Evolutionary conservation across 768 basidiomycete genomes (phyloP), one percentile per base, ranked within the genome.

Genomic region (Gautieria morchelliformis): DNA sequence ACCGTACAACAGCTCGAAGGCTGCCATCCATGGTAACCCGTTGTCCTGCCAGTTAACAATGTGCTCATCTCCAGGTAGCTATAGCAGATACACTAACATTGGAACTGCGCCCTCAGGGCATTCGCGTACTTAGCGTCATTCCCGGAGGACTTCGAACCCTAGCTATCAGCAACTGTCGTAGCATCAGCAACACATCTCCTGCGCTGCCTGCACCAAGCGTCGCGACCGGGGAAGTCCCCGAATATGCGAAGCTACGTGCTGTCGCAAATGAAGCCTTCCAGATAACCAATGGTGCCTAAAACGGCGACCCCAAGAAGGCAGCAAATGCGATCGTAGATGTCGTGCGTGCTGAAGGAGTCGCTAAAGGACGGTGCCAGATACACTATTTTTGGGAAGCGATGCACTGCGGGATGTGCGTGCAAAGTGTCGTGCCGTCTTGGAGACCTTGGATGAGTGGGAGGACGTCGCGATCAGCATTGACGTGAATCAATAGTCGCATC

Each of bases 111-210:
- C 76, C 74, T 10, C 77, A 81, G 64, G 72, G 73, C 37, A 78
- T 85, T 61, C 78, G 79, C 40, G 75, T 81, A 20, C 70, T 82
- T 32, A 72, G 82, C 47, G 79, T 84, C 52, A 72, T 75, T 45
- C 84, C 83, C 0, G 83, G 83, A 12, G 68, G 78, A 11, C 83
- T 84, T 70, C 75, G 79, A 37, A 85, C 84, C 0, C 76, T 80
- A 64, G 76, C 77, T 27, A 81, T 83, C 44, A 78, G 77, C 64
- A 62, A 70, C 12, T 62, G 74, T 45, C n/a, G 2, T 12, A 5
- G 9, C 37, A n/a, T 6, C 10, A 20, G 32, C 10, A 27, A 27
- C 15, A 22, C 5, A 3, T 15, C 11, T 4, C 48, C 12, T 40
- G 33, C 17, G 7, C n/a, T 37, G 7, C 33, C 33, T 35, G 14